phyloP scores from a whole-genome alignment of 2,329 filamentous ascomycete genomes.

The Allantophomopsis lycopodina region DNA sequence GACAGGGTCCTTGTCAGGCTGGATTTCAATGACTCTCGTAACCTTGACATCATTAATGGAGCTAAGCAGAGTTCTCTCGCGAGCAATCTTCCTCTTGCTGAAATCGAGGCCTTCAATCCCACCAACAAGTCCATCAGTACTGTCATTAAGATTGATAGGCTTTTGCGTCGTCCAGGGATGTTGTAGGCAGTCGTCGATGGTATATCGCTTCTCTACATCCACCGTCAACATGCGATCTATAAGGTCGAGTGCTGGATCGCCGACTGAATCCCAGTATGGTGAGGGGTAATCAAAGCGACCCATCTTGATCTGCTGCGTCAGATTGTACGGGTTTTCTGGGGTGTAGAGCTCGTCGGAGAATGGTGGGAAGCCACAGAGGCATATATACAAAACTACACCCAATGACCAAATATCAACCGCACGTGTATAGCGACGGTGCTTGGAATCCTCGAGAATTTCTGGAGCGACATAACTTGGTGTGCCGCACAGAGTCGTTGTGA shows the following conservation, averaged over 20 bases:
- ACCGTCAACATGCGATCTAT: slow-evolving; percentile 94
- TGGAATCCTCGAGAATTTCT: slow-evolving; percentile 76
- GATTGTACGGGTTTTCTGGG: slow-evolving; percentile 67
- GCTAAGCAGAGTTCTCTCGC: slow-evolving; percentile 77
- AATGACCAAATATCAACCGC: slow-evolving; percentile 95
- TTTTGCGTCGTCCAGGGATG: slow-evolving; percentile 78
- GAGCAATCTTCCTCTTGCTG: slow-evolving; percentile 61
- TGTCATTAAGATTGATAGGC: slow-evolving; percentile 55
- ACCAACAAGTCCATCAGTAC: slow-evolving; percentile 84
- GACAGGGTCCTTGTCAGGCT: slow-evolving; percentile 40
- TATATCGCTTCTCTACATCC: slow-evolving; percentile 69
- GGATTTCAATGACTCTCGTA: slow-evolving; percentile 40
- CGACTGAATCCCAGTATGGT: slow-evolving; percentile 86
- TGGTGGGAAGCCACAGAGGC: slow-evolving; percentile 88
- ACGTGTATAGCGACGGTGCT: slow-evolving; percentile 78
- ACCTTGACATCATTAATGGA: slow-evolving; percentile 65
- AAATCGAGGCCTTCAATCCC: slow-evolving; percentile 75
- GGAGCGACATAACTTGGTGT: slow-evolving; percentile 97
- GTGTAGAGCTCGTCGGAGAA: slow-evolving; percentile 90
- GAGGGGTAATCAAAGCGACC: slow-evolving; percentile 90
- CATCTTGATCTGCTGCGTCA: slow-evolving; percentile 81
- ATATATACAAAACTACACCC: slow-evolving; percentile 96
- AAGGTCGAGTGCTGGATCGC: slow-evolving; percentile 76
- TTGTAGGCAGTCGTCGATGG: slow-evolving; percentile 77
- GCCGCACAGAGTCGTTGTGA: slow-evolving; percentile 89